Conservation (phyloP, 768 basidiomycete genomes). For the Candolleomyces eurysporus region DNA sequence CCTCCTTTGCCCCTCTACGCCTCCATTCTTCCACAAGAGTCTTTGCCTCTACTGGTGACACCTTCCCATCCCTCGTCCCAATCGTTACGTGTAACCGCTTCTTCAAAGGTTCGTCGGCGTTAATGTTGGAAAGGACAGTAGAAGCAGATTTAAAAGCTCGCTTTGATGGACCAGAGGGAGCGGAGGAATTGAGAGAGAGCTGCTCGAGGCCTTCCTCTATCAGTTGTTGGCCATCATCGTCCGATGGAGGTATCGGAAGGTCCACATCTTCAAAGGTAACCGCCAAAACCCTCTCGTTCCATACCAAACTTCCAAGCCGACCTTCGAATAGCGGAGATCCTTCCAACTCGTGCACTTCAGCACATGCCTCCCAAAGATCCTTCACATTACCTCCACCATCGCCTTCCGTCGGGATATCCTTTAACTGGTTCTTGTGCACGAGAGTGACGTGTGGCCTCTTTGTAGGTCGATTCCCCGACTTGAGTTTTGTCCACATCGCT, state of each 20-base stretch:
- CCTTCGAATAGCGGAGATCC: slow-evolving; percentile 58
- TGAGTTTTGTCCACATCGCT: slow-evolving; percentile 50
- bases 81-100: slow-evolving; percentile 81
- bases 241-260: slow-evolving; percentile 20
- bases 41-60: slow-evolving; percentile 70
- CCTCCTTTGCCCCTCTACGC: too few relatives aligned
- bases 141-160: slow-evolving; percentile 1
- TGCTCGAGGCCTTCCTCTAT: neutral
- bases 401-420: slow-evolving; percentile 4
- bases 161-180: neutral
- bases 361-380: slow-evolving; percentile 50
- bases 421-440: slow-evolving; percentile 60
- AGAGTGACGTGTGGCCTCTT: slow-evolving; percentile 82
- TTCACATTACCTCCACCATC: slow-evolving; percentile 11
- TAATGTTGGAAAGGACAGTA: slow-evolving; percentile 47
- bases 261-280: slow-evolving; percentile 63
- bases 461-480: slow-evolving; percentile 45
- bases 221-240: slow-evolving; percentile 28
- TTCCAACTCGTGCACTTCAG: slow-evolving; percentile 31
- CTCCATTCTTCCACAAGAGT: slow-evolving; percentile 45
- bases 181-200: neutral
- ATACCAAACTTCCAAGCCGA: slow-evolving; percentile 60
- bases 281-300: slow-evolving; percentile 81
- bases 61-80: slow-evolving; percentile 55
- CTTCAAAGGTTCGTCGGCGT: slow-evolving; percentile 36